Evolutionary conservation across 108 stramenopile species (phyloP).

Genomic region (Skeletonema costatum): DNA sequence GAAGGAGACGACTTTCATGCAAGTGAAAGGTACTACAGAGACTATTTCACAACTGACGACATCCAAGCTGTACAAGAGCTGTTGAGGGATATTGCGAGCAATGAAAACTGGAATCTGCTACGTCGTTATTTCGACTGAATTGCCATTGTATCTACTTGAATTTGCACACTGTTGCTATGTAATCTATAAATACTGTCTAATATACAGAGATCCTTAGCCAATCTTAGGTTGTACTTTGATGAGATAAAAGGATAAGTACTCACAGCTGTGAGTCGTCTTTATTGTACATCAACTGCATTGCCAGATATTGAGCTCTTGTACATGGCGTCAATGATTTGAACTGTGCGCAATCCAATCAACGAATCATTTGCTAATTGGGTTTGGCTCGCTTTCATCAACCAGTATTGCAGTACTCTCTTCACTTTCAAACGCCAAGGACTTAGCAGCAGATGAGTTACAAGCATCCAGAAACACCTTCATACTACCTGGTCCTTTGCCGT

Average conservation of each 20-base stretch:
- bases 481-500: constrained; percentile 26
- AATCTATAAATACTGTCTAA: background rate
- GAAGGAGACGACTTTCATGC: constrained; percentile 17
- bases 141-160: too few species aligned
- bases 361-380: constrained; percentile 33
- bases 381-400: background rate
- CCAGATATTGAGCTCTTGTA: background rate
- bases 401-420: background rate
- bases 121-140: background rate
- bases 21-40: background rate
- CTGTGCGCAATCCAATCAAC: constrained; percentile 37
- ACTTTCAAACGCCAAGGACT: background rate
- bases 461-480: constrained; percentile 37
- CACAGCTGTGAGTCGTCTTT: background rate
- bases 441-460: constrained; percentile 16
- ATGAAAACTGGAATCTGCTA: constrained; percentile 2
- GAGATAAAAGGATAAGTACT: background rate
- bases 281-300: constrained; percentile 1
- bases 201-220: background rate
- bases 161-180: background rate
- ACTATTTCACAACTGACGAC: background rate
- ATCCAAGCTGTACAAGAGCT: background rate
- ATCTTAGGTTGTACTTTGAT: too few species aligned
- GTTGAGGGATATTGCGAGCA: background rate
- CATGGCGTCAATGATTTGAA: constrained; percentile 20